A percentile compares a stretch with the other conserved stretches of the same genome.
Evolutionary conservation across 495 filamentous ascomycete species (phyloP).

Genomic region (Polyplosphaeria fusca): DNA sequence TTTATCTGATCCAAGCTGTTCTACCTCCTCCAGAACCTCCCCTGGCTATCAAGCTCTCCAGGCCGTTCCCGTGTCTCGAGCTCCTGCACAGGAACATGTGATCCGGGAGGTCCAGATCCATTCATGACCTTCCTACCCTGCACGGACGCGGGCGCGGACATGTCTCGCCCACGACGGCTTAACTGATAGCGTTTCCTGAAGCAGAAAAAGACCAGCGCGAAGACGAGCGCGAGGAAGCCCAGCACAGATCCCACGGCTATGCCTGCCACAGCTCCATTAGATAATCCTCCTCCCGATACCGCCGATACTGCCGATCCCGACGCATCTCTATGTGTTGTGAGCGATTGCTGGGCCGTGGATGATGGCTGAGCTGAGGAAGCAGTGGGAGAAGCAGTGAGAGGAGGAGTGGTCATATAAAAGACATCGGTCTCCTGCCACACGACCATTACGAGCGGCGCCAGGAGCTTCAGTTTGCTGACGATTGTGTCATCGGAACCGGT

Average conservation of each 20-base stretch:
- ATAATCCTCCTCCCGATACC: background rate
- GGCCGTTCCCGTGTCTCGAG: no score
- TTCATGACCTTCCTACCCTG: no score
- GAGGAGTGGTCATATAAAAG: background rate
- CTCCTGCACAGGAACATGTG: no score
- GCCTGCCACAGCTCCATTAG: background rate
- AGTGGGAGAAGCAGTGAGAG: background rate
- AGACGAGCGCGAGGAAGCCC: background rate
- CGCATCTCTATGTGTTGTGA: background rate
- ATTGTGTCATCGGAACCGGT: background rate
- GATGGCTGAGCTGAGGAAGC: background rate
- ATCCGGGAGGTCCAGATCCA: no score
- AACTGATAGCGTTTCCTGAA: background rate
- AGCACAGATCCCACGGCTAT: background rate
- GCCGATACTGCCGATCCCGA: background rate
- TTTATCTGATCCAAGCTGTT: no score
- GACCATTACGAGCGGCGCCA: conserved; percentile 16
- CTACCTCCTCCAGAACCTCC: no score
- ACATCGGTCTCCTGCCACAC: conserved; percentile 3
- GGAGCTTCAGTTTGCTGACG: conserved; percentile 4
- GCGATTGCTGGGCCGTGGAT: background rate
- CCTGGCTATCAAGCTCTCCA: no score
- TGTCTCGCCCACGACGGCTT: no score
- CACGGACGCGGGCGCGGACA: no score
- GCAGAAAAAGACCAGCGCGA: background rate